Evolutionary conservation across 495 filamentous ascomycete species (phyloP).

Genomic region (Aspergillus bridgeri): DNA sequence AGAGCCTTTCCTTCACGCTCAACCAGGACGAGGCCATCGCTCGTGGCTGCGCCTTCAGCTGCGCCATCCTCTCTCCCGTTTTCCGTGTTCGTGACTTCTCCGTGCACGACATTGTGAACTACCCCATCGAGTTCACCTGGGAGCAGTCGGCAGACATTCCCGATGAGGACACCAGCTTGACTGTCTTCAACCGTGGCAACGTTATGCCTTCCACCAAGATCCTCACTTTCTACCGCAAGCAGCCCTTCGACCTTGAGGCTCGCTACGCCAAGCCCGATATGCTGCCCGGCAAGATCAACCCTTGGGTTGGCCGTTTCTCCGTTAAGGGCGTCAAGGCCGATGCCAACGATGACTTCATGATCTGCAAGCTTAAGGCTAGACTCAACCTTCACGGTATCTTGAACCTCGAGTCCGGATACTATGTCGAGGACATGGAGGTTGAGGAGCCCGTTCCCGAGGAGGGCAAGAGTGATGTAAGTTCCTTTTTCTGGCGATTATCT

Average conservation of each 20-base stretch:
- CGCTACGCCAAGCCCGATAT: constrained; percentile 82
- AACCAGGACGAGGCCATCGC: constrained; percentile 99
- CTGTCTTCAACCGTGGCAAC: constrained; percentile 96
- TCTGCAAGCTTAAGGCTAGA: constrained; percentile 98
- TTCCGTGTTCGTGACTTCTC: constrained; percentile 99
- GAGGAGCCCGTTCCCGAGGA: constrained; percentile 82
- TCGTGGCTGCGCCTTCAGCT: constrained; percentile 95
- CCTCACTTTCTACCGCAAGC: constrained; percentile 98
- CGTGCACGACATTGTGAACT: constrained; percentile 94
- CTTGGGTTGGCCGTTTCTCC: constrained; percentile 95
- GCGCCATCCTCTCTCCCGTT: constrained; percentile 93
- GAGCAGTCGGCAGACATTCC: constrained; percentile 98
- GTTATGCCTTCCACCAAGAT: constrained; percentile 99
- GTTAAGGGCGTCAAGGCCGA: constrained; percentile 87
- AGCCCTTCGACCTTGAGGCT: constrained; percentile 94
- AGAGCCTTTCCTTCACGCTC: constrained; percentile 89
- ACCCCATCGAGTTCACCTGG: constrained; percentile 99
- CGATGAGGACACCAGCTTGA: constrained; percentile 96
- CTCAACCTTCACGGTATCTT: constrained; percentile 95
- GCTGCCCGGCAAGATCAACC: constrained; percentile 87
- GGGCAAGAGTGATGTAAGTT: constrained; percentile 69
- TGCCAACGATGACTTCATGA: constrained; percentile 91
- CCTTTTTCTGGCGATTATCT: background rate
- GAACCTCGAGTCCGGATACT: constrained; percentile 96
- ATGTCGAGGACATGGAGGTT: constrained; percentile 95